Conservation (phyloP, 169 alveolate species). For the Babesia caballi region DNA sequence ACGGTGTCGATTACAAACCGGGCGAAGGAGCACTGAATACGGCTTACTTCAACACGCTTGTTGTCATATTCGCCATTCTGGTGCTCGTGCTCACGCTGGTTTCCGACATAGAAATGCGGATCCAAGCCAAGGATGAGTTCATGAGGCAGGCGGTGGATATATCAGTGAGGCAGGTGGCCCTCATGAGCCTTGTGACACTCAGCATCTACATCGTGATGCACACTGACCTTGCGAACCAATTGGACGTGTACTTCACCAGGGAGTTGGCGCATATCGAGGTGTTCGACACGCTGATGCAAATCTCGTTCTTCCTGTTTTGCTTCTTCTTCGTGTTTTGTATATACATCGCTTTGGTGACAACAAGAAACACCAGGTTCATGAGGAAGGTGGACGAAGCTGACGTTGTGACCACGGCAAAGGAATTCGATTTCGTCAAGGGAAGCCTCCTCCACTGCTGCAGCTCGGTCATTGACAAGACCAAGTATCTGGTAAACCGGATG, state of each 20-base stretch:
- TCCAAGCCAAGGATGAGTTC: slow-evolving; percentile 70
- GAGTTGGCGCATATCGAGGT: slow-evolving; percentile 61
- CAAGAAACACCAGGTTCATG: slow-evolving; percentile 65
- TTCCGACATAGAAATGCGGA: slow-evolving; percentile 1
- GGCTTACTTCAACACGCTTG: slow-evolving; percentile 25
- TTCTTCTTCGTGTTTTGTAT: slow-evolving; percentile 29
- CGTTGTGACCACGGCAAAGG: slow-evolving; percentile 45
- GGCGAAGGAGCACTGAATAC: neutral
- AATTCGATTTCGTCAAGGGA: slow-evolving; percentile 34
- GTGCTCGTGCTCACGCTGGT: slow-evolving; percentile 16
- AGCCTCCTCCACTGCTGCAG: slow-evolving; percentile 8
- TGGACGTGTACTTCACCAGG: slow-evolving; percentile 71
- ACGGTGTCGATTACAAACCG: neutral
- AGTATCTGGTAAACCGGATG: slow-evolving; percentile 69
- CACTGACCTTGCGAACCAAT: slow-evolving; percentile 73
- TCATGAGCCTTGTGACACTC: slow-evolving; percentile 76
- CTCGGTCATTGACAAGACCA: slow-evolving; percentile 45
- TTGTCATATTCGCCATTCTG: slow-evolving; percentile 1
- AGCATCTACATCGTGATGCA: slow-evolving; percentile 80
- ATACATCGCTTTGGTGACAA: slow-evolving; percentile 42
- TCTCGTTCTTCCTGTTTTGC: slow-evolving; percentile 65
- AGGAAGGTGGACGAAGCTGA: slow-evolving; percentile 68
- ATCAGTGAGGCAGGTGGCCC: slow-evolving; percentile 78
- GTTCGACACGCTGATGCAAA: slow-evolving; percentile 75
- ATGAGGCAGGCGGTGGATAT: slow-evolving; percentile 75